These are phyloP conservation scores for Eimeria acervulina DNA, from an alignment of 169 alveolate genomes.

Conservation along the genomic window DNA sequence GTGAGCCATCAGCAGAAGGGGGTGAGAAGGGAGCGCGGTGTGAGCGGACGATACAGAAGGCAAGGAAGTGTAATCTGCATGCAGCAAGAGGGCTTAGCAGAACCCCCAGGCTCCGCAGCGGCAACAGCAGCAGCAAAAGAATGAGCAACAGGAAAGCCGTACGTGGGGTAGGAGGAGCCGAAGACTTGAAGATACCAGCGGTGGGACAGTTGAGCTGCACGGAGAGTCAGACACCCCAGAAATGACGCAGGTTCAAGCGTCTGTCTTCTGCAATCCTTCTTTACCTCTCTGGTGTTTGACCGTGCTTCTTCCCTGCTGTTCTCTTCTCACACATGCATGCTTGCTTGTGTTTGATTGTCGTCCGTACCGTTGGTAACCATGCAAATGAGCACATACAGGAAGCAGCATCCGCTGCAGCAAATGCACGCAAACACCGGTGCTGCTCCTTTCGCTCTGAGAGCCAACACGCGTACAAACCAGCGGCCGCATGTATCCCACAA, in stretches of 20 bases:
- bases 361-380: constrained; percentile 62
- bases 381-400: constrained; percentile 39
- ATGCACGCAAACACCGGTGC: not conserved
- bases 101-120: not conserved
- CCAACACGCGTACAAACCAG: not conserved
- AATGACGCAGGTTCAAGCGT: not conserved
- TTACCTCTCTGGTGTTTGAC: not conserved
- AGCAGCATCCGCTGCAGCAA: constrained; percentile 56
- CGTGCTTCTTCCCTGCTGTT: not conserved
- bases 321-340: not conserved
- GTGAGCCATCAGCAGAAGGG: too few species aligned
- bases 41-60: not conserved
- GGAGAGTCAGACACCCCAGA: not conserved
- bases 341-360: not conserved
- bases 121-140: constrained; percentile 5
- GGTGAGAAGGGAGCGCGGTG: too few species aligned
- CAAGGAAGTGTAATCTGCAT: not conserved
- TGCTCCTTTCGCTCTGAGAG: not conserved
- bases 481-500: not conserved
- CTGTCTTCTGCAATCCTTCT: not conserved
- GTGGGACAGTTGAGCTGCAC: constrained; percentile 84
- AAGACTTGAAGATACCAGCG: constrained; percentile 84
- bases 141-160: constrained; percentile 48
- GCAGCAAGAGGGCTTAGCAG: not conserved
- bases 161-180: constrained; percentile 85